Base-by-base conservation (phyloP, 2,329 filamentous ascomycete genomes). In the Aspergillus proliferans region DNA sequence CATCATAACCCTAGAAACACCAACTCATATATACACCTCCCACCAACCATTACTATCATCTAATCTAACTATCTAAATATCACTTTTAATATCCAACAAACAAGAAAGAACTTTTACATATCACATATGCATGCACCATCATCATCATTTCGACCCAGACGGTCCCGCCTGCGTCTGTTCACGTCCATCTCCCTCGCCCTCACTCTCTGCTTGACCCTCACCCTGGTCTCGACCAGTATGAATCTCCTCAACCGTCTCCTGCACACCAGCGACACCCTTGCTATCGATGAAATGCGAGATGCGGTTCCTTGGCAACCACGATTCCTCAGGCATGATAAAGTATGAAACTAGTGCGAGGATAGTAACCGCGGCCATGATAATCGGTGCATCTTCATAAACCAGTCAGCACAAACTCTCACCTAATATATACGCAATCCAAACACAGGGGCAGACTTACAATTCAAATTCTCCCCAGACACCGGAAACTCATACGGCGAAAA, bases 341-440 rank as follows among this genome's bases (percentile, higher is more conserved):
- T 74, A 77, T 7, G 74, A 76, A 19, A 75, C 48, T 14, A 77
- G 46, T 0, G 75, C 76, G 36, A 78, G 65, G 30, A 78, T 70
- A 0, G 75, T 79, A 3, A 77, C 73, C 1, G 63, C 68, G 2
- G 58, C 71, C 74, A 79, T 77, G 49, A 78, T 78, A 10, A 78
- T 73, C 0, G 76, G 76, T 0, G 76, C 76, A 52, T 74, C 71
- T 74, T 45, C 34, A 2, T 28, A 10, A 15, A 15, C 33, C 14
- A 39, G 12, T 15, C 8, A 48, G 12, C 21, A 12, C 9, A 6
- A 28, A 10, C 26, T 7, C 26, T 28, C 26, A 10, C 6, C 22
- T 7, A 6, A 28, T 15, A 15, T 15, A 15, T 15, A 41, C 2
- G 6, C 34, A 40, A 10, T 10, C 39, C 24, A 7, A 24, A 15